Base-by-base conservation (phyloP, 208 protist species). In the Wallacemonas collosoma region DNA sequence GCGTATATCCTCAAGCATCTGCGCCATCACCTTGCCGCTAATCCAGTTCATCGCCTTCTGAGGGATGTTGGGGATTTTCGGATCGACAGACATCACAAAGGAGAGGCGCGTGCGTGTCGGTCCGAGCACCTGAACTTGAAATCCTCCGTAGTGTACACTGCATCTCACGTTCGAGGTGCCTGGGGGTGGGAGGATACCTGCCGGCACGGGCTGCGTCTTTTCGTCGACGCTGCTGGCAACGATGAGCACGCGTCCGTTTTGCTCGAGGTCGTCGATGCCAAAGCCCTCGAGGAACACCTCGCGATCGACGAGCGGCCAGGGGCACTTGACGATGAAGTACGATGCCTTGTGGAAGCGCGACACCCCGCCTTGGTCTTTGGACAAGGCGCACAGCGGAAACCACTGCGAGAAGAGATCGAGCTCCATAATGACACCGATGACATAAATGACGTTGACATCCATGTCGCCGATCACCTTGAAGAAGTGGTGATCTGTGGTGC, bases 31-130 rank as follows among this genome's bases (percentile, higher is more conserved):
- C 71, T 86, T 87, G 12, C 77, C 80, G 9, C 72, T 78, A 35
- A 85, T 75, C 81, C 80, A 89, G 75, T 90, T 88, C 57, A 91
- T 67, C 38, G 63, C 72, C 68, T 72, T 75, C 72, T 83, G 82
- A 8, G 86, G 79, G 35, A 87, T 79, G 64, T 78, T 81, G 2
- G 84, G 80, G 12, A 89, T 68, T 72, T 88, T 87, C 4, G 80
- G 84, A 47, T 87, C 82, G 5, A 90, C 66, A 9, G 79, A 80
- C 56, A 90, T 75, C 51, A 86, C 71, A 67, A 90, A 88, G 17
- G 82, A 89, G 26, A 90, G 48, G 9, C 68, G 62, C 40, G 76
- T 84, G 43, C 73, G 43, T 6, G 66, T 68, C n/a, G 82, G 80
- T 15, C 66, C 55, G 35, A 71, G 17, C 43, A 87, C 73, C 62